Base-by-base conservation (phyloP, 2,329 filamentous ascomycete genomes). In the Paraphaeosphaeria sporulosa region DNA sequence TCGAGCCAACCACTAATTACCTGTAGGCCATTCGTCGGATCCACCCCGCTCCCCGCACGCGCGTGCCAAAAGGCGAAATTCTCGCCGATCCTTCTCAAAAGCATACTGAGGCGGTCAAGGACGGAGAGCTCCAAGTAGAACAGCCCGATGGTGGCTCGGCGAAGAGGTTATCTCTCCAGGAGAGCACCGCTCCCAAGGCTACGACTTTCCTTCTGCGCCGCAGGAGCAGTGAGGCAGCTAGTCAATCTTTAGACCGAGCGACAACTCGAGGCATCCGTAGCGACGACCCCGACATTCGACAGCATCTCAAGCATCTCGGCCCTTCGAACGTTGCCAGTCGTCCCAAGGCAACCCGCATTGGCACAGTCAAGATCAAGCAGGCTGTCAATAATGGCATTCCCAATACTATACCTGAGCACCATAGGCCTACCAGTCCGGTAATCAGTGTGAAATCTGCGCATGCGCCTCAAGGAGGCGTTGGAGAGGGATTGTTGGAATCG, bases 11-110 rank as follows among this genome's bases (percentile, higher is more conserved):
- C 15, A 21, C 42, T 58, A 49, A 58, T 30, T 5, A 36, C 13
- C 43, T 23, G 21, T 6, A 60, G 81, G 95, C 95, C 23, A 97
- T 99, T 68, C 89, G 95, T 59, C 91, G 95, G 55, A 86, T 96
- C 71, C 87, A 90, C 21, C 93, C 93, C 0, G 93, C 94, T 1
- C 94, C 94, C 1, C 90, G 92, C 72, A 88, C 88, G 47, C 87
- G 90, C 58, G 85, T 88, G n/a, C 85, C 83, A 21, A 87, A 85
- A 65, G 82, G 81, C 47, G 82, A 82, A 55, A 80, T 87, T 42
- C 75, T 87, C 19, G 80, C 81, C 59, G 83, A 85, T 27, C 19
- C 61, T 6, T 32, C 64, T 17, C 68, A 68, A 46, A 70, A 67
- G 51, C 61, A 63, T 13, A 67, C 69, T 3, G 72, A 77, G 55